Evolutionary conservation across 2,329 filamentous ascomycete species (phyloP).

Genomic region (Waltergamsia citrina): DNA sequence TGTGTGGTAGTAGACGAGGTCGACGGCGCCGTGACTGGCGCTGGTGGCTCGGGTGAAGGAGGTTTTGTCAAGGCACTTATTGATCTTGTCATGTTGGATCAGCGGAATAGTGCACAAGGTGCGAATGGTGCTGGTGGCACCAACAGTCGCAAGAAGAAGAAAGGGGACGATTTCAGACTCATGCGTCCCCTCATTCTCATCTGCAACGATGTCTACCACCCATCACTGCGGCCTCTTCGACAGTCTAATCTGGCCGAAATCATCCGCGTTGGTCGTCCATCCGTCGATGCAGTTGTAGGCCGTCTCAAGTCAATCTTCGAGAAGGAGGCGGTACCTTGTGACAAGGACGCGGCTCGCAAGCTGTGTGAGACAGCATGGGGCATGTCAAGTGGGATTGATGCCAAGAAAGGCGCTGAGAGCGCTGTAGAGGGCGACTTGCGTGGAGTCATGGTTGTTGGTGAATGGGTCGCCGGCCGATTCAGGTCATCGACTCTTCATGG

Average conservation of each 20-base stretch:
- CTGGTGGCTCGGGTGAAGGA: slow-evolving; percentile 70
- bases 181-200: slow-evolving; percentile 86
- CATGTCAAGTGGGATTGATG: slow-evolving; percentile 62
- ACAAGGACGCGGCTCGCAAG: slow-evolving; percentile 79
- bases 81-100: slow-evolving; percentile 77
- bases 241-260: slow-evolving; percentile 80
- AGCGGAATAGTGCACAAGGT: slow-evolving; percentile 51
- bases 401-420: slow-evolving; percentile 56
- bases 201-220: slow-evolving; percentile 95
- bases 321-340: slow-evolving; percentile 79
- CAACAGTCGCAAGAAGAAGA: slow-evolving; percentile 47
- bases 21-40: slow-evolving; percentile 81
- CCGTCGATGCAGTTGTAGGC: slow-evolving; percentile 73
- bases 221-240: slow-evolving; percentile 77
- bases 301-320: slow-evolving; percentile 79
- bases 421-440: slow-evolving; percentile 66
- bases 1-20: slow-evolving; percentile 96
- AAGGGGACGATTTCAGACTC: slow-evolving; percentile 78
- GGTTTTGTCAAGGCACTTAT: slow-evolving; percentile 94
- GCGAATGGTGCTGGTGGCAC: neutral
- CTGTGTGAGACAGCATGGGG: slow-evolving; percentile 80
- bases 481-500: slow-evolving; percentile 34
- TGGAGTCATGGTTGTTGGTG: slow-evolving; percentile 76
- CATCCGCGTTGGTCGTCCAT: slow-evolving; percentile 82
- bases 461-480: slow-evolving; percentile 74